Conservation (phyloP, 441 rosid genomes). For the Bocquillonia castaneifolia region DNA sequence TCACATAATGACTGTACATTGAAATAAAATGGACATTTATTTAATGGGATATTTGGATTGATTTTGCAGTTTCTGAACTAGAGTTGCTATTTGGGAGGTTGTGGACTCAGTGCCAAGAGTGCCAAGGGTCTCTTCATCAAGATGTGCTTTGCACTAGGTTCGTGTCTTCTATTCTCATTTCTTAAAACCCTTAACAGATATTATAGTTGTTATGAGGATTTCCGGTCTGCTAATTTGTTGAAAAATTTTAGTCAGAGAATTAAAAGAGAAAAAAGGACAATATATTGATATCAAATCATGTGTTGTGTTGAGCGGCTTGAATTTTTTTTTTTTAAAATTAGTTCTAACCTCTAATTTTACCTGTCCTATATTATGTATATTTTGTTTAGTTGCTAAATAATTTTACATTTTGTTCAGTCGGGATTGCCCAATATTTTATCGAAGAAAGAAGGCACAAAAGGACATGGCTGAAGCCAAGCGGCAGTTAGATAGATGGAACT, state of each 20-base stretch:
- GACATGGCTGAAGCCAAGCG: constrained; percentile 84
- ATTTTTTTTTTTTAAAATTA: neutral
- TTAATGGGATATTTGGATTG: constrained; percentile 18
- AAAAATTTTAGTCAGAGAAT: neutral
- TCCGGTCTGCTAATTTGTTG: neutral
- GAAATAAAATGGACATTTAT: neutral
- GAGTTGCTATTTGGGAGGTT: constrained; percentile 80
- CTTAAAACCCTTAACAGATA: neutral
- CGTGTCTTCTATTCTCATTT: constrained; percentile 10
- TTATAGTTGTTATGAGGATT: neutral
- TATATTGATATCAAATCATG: neutral
- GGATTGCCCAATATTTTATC: constrained; percentile 96
- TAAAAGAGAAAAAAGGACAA: neutral
- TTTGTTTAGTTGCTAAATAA: neutral
- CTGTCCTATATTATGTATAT: neutral
- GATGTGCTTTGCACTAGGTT: constrained; percentile 97
- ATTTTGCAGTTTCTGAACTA: constrained; percentile 65
- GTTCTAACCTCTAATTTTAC: neutral
- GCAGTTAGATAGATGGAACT: constrained; percentile 83
- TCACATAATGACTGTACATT: neutral
- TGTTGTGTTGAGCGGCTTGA: neutral
- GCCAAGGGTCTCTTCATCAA: constrained; percentile 98
- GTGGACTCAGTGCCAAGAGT: constrained; percentile 97
- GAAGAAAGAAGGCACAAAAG: constrained; percentile 94
- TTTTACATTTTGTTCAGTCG: constrained; percentile 43